Base-by-base conservation (phyloP, 2,329 filamentous ascomycete species). In the Ascochyta pisi region DNA sequence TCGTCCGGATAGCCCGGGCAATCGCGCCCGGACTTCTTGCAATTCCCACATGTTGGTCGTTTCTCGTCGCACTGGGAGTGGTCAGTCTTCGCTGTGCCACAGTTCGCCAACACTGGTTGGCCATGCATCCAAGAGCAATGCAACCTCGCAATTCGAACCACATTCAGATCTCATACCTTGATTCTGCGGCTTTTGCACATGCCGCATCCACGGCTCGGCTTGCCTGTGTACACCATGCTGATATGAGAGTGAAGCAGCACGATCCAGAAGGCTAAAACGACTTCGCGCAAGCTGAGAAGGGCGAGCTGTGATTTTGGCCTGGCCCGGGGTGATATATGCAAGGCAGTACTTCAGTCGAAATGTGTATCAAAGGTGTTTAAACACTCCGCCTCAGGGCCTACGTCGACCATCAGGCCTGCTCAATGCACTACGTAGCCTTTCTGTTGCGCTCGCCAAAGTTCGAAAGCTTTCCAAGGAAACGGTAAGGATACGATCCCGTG, bases 141-240 rank as follows among this genome's bases (percentile, higher is more conserved):
- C 7, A 16, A 33, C 41, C 19, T 40, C 45, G 42, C 37, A 49
- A 31, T 4, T 12, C 13, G 26, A n/a, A 44, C 13, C 24, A 44
- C 9, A 35, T 51, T 34, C 50, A 45, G 12, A 39, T 44, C 24
- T 66, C 80, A 60, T 80, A 89, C 89, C 83, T 91, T 91, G 70
- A 91, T 91, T 65, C 88, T 83, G 62, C 89, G 82, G 33, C 83
- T 88, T 71, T 88, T 84, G 73, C 89, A 91, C 84, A 88, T 90
- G 77, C 89, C 88, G 67, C 89, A 91, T 66, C 88, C 89, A 45
- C 74, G 69, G 57, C 71, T 76, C 34, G 76, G 76, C 60, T 77
- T 78, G 33, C 76, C 76, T 16, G 73, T 76, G 42, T 76, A 77
- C 27, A 76, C 74, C 75, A 77, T 77, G 13, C 45, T 66, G 59